Percentiles rank a stretch among this genome's conserved stretches.
Evolutionary conservation across 805 yeast genomes (phyloP).

Genomic region (Saccharomycopsis javanensis): DNA sequence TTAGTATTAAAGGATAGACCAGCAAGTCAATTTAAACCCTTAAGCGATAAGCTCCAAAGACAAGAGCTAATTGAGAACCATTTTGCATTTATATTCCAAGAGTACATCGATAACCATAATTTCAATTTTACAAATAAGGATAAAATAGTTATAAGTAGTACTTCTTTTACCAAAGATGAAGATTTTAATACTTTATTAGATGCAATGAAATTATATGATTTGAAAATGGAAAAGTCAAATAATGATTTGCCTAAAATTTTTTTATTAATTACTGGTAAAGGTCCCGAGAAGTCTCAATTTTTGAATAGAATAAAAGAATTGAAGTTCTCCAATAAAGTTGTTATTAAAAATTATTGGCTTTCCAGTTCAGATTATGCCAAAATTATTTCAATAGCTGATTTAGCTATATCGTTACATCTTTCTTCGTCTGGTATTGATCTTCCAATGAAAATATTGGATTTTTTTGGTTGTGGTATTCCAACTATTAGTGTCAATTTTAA

Average conservation of each 20-base stretch:
- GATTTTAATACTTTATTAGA: slow-evolving; percentile 63
- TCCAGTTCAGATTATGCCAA: slow-evolving; percentile 69
- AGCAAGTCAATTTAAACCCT: slow-evolving; percentile 42
- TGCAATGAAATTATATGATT: slow-evolving; percentile 56
- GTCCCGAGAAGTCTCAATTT: slow-evolving; percentile 62
- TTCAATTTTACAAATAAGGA: slow-evolving; percentile 23
- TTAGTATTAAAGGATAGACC: slow-evolving; percentile 83
- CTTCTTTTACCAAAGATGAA: slow-evolving; percentile 95
- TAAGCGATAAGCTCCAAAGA: slow-evolving; percentile 29
- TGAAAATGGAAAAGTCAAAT: slow-evolving; percentile 6
- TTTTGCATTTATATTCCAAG: slow-evolving; percentile 27
- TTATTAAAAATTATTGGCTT: slow-evolving; percentile 67
- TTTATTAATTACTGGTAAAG: slow-evolving; percentile 87
- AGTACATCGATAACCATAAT: slow-evolving; percentile 6
- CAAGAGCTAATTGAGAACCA: slow-evolving; percentile 24
- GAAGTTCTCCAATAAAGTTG: slow-evolving; percentile 35
- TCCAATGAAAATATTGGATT: slow-evolving; percentile 95
- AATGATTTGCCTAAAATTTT: slow-evolving; percentile 39
- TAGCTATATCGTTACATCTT: slow-evolving; percentile 83
- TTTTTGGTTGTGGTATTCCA: slow-evolving; percentile 94
- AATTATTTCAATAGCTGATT: slow-evolving; percentile 65
- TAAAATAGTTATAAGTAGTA: slow-evolving; percentile 71
- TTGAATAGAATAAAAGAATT: slow-evolving; percentile 36
- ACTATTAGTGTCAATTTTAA: slow-evolving; percentile 70
- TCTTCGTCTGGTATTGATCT: slow-evolving; percentile 90